phyloP scores from a whole-genome alignment of 2,329 filamentous ascomycete species.

The Drechslera avenae region DNA sequence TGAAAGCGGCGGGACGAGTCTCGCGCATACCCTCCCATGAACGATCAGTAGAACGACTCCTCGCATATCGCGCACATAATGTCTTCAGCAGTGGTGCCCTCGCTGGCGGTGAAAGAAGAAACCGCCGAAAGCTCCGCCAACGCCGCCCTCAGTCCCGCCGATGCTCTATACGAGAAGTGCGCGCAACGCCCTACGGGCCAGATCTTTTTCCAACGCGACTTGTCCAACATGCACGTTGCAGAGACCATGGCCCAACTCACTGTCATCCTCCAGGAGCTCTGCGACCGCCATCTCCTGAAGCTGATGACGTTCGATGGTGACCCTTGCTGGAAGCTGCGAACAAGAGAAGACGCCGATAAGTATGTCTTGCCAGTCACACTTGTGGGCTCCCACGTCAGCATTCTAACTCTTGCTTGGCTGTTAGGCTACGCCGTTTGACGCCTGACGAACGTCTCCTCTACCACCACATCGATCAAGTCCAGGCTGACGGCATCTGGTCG shows the following conservation, averaged over 20 bases:
- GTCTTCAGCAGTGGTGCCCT: conserved; percentile 28
- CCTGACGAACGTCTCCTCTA: conserved; percentile 84
- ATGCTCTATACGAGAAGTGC: conserved; percentile 48
- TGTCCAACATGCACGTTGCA: conserved; percentile 46
- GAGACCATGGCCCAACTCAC: conserved; percentile 42
- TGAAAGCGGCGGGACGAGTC: too few relatives aligned
- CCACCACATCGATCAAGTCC: conserved; percentile 83
- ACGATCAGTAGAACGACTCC: conserved; percentile 25
- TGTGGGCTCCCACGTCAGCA: background rate
- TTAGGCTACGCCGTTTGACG: conserved; percentile 53
- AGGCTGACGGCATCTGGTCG: conserved; percentile 87
- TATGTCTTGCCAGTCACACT: conserved; percentile 16
- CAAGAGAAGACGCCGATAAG: conserved; percentile 46
- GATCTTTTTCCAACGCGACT: conserved; percentile 49
- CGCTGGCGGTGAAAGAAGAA: conserved; percentile 28
- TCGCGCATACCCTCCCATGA: conserved; percentile 21
- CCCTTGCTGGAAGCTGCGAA: conserved; percentile 46
- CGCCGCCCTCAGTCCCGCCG: conserved; percentile 28
- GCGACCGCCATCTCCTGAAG: conserved; percentile 46
- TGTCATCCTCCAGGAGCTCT: conserved; percentile 40
- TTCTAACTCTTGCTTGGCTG: conserved; percentile 10
- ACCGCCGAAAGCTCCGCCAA: conserved; percentile 10
- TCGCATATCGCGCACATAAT: conserved; percentile 17
- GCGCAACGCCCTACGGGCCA: conserved; percentile 41
- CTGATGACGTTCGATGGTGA: conserved; percentile 44